A percentile compares a stretch with the other conserved stretches of the same genome.
phyloP scores from a whole-genome alignment of 2,329 filamentous ascomycete species.

The Talaromyces sp. region DNA sequence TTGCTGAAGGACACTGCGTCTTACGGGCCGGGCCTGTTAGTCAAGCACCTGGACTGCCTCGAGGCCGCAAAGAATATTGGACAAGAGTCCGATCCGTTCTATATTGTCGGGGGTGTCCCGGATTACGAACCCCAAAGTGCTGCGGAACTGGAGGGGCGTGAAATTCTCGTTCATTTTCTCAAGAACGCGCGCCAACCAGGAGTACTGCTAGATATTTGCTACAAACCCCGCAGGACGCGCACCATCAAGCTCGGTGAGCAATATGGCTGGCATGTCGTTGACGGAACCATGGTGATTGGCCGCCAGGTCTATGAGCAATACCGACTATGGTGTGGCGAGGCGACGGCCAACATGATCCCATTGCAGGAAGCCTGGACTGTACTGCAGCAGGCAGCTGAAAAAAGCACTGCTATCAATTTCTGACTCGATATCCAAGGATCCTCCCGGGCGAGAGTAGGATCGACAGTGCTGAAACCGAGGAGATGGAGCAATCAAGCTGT shows the following conservation, averaged over 20 bases:
- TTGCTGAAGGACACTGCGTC: conserved; percentile 22
- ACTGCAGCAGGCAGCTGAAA: conserved; percentile 28
- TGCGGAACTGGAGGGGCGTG: conserved; percentile 23
- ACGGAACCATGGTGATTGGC: conserved; percentile 40
- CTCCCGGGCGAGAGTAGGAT: neutral
- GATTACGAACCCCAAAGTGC: conserved; percentile 31
- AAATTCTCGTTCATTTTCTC: conserved; percentile 26
- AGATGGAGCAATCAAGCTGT: neutral
- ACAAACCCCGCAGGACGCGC: conserved; percentile 37
- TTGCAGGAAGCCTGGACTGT: conserved; percentile 28
- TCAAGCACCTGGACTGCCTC: conserved; percentile 27
- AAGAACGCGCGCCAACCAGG: conserved; percentile 21
- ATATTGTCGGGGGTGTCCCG: conserved; percentile 37
- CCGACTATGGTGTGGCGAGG: conserved; percentile 32
- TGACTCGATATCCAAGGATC: neutral
- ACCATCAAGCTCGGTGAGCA: conserved; percentile 30
- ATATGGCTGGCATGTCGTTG: conserved; percentile 33
- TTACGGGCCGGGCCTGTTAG: conserved; percentile 1
- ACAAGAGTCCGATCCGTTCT: conserved; percentile 21
- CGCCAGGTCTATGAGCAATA: conserved; percentile 41
- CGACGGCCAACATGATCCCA: conserved; percentile 20
- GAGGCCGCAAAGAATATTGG: conserved; percentile 21
- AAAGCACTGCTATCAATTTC: conserved; percentile 31
- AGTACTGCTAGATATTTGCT: conserved; percentile 41
- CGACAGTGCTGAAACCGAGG: neutral